phyloP scores from a whole-genome alignment of 163 green algal species.

The Scenedesmus sp. region DNA sequence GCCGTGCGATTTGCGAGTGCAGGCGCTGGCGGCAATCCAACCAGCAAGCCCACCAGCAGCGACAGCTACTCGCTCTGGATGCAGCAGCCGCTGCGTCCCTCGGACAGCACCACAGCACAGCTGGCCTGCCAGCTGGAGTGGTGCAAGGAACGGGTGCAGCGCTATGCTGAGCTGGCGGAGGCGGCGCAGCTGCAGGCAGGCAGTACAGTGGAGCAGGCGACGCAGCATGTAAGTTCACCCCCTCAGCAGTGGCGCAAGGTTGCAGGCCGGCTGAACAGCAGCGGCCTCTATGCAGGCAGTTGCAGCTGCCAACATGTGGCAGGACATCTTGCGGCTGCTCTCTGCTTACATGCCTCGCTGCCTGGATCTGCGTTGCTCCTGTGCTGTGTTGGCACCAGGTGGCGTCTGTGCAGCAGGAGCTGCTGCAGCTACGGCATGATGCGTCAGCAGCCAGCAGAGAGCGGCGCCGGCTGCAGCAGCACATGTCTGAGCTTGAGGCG shows the following conservation, averaged over 20 bases:
- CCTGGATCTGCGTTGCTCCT: slow-evolving; percentile 33
- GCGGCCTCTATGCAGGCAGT: neutral
- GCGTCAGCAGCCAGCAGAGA: slow-evolving; percentile 14
- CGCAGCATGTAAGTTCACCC: slow-evolving; percentile 36
- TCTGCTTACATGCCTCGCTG: neutral
- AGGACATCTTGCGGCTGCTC: neutral
- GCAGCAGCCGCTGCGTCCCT: neutral
- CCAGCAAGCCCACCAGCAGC: neutral
- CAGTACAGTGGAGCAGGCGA: slow-evolving; percentile 8
- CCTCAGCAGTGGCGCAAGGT: neutral
- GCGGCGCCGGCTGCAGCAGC: slow-evolving; percentile 24
- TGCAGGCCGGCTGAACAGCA: neutral
- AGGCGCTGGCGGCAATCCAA: slow-evolving; percentile 37
- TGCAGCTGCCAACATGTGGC: neutral
- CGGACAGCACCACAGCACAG: slow-evolving; percentile 21
- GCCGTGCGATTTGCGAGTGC: too few species aligned
- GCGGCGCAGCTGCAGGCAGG: slow-evolving; percentile 8
- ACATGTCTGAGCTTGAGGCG: neutral
- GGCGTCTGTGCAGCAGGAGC: slow-evolving; percentile 25
- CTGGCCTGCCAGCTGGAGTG: slow-evolving; percentile 23
- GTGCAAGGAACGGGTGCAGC: slow-evolving; percentile 31
- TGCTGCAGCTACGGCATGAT: slow-evolving; percentile 25
- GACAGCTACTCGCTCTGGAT: slow-evolving; percentile 29
- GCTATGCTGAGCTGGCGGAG: slow-evolving; percentile 20
- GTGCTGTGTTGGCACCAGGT: slow-evolving; percentile 11